phyloP scores from a whole-genome alignment of 352 stramenopile species.

The Globisporangium yorkense region DNA sequence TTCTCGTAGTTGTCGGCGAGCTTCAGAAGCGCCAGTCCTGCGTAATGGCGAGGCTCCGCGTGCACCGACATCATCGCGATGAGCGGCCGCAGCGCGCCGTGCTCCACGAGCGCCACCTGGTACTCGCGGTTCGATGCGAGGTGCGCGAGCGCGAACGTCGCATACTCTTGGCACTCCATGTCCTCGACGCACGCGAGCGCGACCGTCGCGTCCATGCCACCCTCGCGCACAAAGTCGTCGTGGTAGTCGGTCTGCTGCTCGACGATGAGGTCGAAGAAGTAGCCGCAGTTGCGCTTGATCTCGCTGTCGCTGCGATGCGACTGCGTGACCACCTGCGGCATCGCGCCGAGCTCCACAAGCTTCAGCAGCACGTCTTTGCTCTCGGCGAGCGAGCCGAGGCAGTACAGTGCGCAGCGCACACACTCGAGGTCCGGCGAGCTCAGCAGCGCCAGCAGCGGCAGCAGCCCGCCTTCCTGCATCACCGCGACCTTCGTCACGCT shows the following conservation, averaged over 20 bases:
- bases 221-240: slow-evolving; percentile 83
- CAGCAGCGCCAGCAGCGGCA: slow-evolving; percentile 87
- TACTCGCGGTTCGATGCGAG: slow-evolving; percentile 93
- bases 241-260: slow-evolving; percentile 92
- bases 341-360: slow-evolving; percentile 84
- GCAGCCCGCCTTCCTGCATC: slow-evolving; percentile 87
- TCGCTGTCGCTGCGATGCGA: slow-evolving; percentile 85
- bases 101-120: slow-evolving; percentile 89
- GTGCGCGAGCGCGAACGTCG: slow-evolving; percentile 93
- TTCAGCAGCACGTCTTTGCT: slow-evolving; percentile 88
- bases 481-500: slow-evolving; percentile 84
- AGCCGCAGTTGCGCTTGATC: slow-evolving; percentile 89
- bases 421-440: slow-evolving; percentile 86
- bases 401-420: slow-evolving; percentile 88
- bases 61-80: slow-evolving; percentile 95
- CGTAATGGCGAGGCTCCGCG: slow-evolving; percentile 93
- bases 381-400: slow-evolving; percentile 91
- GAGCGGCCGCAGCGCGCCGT: slow-evolving; percentile 89
- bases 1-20: slow-evolving; percentile 98
- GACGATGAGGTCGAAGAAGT: slow-evolving; percentile 88
- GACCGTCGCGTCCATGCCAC: slow-evolving; percentile 87
- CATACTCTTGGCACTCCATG: slow-evolving; percentile 95
- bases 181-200: slow-evolving; percentile 91
- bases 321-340: slow-evolving; percentile 84
- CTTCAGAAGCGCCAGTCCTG: slow-evolving; percentile 94